Evolutionary conservation across 305 asterid genomes (phyloP).

Genomic region (Fraxinus sp.): DNA sequence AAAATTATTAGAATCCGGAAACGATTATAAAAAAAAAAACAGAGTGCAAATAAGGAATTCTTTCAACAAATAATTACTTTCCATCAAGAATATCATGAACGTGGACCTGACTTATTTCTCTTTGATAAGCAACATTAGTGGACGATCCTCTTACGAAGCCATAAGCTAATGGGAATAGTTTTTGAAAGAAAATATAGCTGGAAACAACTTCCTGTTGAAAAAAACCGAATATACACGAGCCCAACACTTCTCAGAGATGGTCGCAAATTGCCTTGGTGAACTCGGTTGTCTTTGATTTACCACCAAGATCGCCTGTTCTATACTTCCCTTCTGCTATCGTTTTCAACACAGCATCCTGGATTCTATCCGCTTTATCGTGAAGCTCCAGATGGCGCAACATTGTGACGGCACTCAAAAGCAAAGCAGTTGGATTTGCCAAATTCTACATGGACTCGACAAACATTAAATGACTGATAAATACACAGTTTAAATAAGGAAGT

Average conservation of each 20-base stretch:
- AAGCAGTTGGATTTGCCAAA: slow-evolving; percentile 96
- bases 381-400: slow-evolving; percentile 86
- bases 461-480: background rate
- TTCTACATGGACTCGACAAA: slow-evolving; percentile 46
- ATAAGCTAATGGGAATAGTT: background rate
- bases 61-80: background rate
- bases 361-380: slow-evolving; percentile 78
- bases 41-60: background rate
- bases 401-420: slow-evolving; percentile 83
- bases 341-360: slow-evolving; percentile 78
- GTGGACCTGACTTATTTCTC: background rate
- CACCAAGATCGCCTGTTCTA: slow-evolving; percentile 96
- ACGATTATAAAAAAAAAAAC: background rate
- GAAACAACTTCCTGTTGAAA: slow-evolving; percentile 32
- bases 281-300: slow-evolving; percentile 75
- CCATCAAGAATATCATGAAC: background rate
- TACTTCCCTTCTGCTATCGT: slow-evolving; percentile 95
- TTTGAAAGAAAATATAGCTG: slow-evolving; percentile 28
- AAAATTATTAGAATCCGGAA: background rate
- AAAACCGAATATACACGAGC: slow-evolving; percentile 38
- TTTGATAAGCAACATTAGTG: background rate
- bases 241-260: slow-evolving; percentile 44
- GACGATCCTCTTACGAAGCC: background rate
- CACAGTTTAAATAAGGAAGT: background rate
- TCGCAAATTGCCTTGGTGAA: slow-evolving; percentile 92